A percentile compares a stretch with the other conserved stretches of the same genome.
Conservation (phyloP, 2,329 filamentous ascomycete genomes). For the Fusarium bactridioides region DNA sequence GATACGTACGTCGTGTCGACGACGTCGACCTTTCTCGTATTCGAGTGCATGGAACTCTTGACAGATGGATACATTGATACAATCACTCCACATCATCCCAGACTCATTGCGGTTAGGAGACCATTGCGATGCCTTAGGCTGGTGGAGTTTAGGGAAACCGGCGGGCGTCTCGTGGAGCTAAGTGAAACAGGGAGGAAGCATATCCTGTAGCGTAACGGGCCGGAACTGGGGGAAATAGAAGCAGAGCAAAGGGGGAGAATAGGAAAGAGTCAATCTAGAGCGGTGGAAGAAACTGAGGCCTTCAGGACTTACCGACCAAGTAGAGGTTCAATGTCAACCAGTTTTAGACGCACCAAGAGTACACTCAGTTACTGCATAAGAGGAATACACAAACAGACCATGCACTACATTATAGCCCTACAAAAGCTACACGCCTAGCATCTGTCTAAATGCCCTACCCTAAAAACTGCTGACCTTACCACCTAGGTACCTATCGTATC, state of each 20-base stretch:
- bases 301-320: neutral
- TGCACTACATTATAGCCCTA: neutral
- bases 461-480: neutral
- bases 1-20: neutral
- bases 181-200: neutral
- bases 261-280: neutral
- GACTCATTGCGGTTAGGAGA: neutral
- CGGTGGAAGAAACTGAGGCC: neutral
- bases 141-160: neutral
- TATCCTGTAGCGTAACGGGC: neutral
- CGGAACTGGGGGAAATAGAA: neutral
- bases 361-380: neutral
- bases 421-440: neutral
- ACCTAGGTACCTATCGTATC: neutral
- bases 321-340: neutral
- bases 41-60: neutral
- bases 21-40: neutral
- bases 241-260: neutral
- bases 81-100: neutral
- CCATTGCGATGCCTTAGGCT: neutral
- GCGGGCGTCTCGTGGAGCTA: neutral
- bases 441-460: neutral
- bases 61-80: neutral
- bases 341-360: neutral
- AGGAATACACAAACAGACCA: neutral